Evolutionary conservation across 345 rosid species (phyloP).

Genomic region (Eucalyptus viminalis): DNA sequence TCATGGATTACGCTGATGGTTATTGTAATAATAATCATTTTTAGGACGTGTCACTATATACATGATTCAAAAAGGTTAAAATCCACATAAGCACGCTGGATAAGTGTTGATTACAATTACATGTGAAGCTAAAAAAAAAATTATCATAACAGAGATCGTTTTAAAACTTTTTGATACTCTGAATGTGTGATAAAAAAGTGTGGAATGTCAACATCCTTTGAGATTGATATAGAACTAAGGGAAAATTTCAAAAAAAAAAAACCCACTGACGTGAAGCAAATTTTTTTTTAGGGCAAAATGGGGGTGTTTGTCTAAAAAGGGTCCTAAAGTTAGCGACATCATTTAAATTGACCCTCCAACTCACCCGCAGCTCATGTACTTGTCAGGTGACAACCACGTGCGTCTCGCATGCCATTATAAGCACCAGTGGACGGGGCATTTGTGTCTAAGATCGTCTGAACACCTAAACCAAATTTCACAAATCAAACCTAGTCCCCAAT

Average conservation of each 20-base stretch:
- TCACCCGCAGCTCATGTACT: not conserved
- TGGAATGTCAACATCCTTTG: not conserved
- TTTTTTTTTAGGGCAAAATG: too few relatives aligned
- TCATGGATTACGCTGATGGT: not conserved
- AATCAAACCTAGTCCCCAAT: not conserved
- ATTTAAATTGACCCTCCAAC: not conserved
- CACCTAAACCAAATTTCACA: not conserved
- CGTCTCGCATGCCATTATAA: not conserved
- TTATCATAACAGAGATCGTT: not conserved
- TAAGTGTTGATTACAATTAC: not conserved
- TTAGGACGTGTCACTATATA: not conserved
- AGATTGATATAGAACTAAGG: not conserved
- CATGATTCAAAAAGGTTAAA: not conserved
- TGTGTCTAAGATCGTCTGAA: not conserved
- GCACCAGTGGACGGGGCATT: not conserved
- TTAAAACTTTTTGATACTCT: not conserved
- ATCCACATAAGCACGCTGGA: not conserved
- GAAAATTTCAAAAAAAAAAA: not conserved
- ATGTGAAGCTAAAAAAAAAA: not conserved
- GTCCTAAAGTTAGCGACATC: not conserved
- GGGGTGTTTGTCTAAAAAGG: not conserved
- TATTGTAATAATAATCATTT: not conserved
- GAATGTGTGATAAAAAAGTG: not conserved
- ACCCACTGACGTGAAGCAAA: not conserved
- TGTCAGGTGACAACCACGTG: not conserved